These are phyloP conservation scores for Raphanus raphanistrum DNA, from an alignment of 345 rosid species.

Conservation along the genomic window DNA sequence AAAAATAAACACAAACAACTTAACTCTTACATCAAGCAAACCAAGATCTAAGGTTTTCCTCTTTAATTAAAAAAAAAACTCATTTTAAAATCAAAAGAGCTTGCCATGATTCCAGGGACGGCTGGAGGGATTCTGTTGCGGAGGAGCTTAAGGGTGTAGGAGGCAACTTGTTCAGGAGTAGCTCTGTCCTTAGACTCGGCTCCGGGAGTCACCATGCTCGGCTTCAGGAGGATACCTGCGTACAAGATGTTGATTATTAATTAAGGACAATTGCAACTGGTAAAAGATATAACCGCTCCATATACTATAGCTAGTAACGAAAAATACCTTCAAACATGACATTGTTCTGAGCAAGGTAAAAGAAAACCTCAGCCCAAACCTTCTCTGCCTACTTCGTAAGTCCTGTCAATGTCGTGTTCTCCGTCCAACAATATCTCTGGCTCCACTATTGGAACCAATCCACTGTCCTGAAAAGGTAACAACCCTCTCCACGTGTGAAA, in stretches of 20 bases:
- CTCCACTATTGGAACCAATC: constrained; percentile 98
- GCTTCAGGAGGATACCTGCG: constrained; percentile 71
- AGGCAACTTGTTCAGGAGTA: constrained; percentile 82
- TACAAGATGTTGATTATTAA: too few species aligned
- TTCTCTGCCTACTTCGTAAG: constrained; percentile 84
- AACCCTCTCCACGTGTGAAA: neutral
- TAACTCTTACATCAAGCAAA: constrained; percentile 14
- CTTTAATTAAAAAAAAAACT: too few species aligned
- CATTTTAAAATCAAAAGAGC: constrained; percentile 1
- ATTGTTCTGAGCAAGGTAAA: constrained; percentile 93
- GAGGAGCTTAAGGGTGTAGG: constrained; percentile 95
- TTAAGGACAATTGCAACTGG: too few species aligned
- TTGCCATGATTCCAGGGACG: constrained; percentile 98
- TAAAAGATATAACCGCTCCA: too few species aligned
- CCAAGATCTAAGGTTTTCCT: constrained; percentile 4
- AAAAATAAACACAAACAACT: neutral
- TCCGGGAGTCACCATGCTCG: constrained; percentile 99
- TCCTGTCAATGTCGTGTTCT: constrained; percentile 89
- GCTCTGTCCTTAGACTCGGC: constrained; percentile 89
- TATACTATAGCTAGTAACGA: too few species aligned
- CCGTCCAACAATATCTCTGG: constrained; percentile 98
- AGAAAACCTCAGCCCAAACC: constrained; percentile 99
- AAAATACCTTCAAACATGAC: constrained; percentile 76
- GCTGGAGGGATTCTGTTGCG: constrained; percentile 81
- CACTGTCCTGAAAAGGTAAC: constrained; percentile 63